Percentiles rank a stretch among this genome's conserved stretches.
Conservation (phyloP, 2,329 filamentous ascomycete species). For the Ophiocordyceps unilateralis region DNA sequence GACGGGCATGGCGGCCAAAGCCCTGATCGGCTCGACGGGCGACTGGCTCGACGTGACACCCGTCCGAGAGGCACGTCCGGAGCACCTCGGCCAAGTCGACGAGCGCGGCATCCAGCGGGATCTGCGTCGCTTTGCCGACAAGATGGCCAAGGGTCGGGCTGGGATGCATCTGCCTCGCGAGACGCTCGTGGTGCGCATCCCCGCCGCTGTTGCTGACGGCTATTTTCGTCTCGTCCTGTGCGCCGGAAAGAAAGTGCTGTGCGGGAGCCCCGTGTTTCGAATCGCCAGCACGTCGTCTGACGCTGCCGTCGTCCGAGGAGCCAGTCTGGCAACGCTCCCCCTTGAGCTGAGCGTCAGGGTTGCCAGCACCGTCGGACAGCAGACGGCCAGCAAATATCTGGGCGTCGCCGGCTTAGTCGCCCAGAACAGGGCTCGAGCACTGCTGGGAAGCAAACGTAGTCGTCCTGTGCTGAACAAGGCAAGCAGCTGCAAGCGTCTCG, state of each 20-base stretch:
- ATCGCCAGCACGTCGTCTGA: slow-evolving; percentile 49
- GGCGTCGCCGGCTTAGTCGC: slow-evolving; percentile 21
- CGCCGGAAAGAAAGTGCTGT: slow-evolving; percentile 38
- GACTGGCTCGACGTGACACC: slow-evolving; percentile 56
- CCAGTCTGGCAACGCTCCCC: slow-evolving; percentile 46
- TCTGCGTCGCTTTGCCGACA: slow-evolving; percentile 44
- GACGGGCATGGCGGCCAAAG: slow-evolving; percentile 49
- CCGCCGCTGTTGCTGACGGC: slow-evolving; percentile 43
- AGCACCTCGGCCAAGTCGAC: slow-evolving; percentile 35
- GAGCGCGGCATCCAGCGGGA: slow-evolving; percentile 54
- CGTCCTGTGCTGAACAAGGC: slow-evolving; percentile 17
- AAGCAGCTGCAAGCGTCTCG: slow-evolving; percentile 18
- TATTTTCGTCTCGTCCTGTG: slow-evolving; percentile 54
- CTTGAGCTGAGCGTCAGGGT: slow-evolving; percentile 46
- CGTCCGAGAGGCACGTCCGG: slow-evolving; percentile 21
- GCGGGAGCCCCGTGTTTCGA: slow-evolving; percentile 49
- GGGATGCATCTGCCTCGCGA: slow-evolving; percentile 37
- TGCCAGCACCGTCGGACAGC: slow-evolving; percentile 29
- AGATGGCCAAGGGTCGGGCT: slow-evolving; percentile 22
- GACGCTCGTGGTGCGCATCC: slow-evolving; percentile 48
- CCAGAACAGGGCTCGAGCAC: slow-evolving; percentile 20
- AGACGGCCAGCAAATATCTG: slow-evolving; percentile 24
- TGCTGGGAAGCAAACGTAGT: not conserved
- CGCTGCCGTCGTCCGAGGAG: slow-evolving; percentile 43
- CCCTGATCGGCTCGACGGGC: slow-evolving; percentile 38